phyloP scores from a whole-genome alignment of 2,329 filamentous ascomycete genomes.

The Cladosporium sp. region DNA sequence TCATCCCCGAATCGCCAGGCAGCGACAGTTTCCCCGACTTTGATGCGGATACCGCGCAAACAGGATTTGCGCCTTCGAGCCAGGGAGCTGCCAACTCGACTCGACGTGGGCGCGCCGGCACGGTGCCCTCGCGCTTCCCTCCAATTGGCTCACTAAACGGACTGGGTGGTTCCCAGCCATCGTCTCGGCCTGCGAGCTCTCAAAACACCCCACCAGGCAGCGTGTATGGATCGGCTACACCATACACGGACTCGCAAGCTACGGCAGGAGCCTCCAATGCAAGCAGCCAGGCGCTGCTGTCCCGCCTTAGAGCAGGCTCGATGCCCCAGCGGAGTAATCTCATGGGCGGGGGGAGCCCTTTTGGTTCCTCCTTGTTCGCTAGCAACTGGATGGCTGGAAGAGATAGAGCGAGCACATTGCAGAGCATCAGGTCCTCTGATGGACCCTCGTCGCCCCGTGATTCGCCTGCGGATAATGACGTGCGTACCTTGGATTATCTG shows the following conservation, averaged over 20 bases:
- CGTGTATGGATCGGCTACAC: constrained; percentile 55
- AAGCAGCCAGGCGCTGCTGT: constrained; percentile 67
- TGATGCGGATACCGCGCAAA: constrained; percentile 36
- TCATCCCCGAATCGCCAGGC: constrained; percentile 92
- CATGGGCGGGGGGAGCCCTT: constrained; percentile 55
- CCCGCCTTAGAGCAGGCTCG: constrained; percentile 81
- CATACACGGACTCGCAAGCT: constrained; percentile 20
- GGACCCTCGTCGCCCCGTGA: constrained; percentile 82
- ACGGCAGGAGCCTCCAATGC: constrained; percentile 43
- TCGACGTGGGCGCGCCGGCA: constrained; percentile 82
- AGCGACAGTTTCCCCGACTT: constrained; percentile 91
- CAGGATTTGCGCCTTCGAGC: constrained; percentile 19
- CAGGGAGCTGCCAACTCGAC: constrained; percentile 21
- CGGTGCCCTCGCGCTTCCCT: constrained; percentile 90
- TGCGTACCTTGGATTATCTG: constrained; percentile 90
- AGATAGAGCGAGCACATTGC: constrained; percentile 79
- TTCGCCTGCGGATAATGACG: constrained; percentile 77
- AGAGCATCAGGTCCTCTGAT: constrained; percentile 82
- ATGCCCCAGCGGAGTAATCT: constrained; percentile 84
- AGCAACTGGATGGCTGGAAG: constrained; percentile 77
- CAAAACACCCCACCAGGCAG: constrained; percentile 68
- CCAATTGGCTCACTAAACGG: constrained; percentile 58
- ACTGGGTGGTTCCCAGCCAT: constrained; percentile 40
- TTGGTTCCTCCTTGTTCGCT: constrained; percentile 82
- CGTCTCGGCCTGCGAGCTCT: constrained; percentile 7